Evolutionary conservation across 2,329 filamentous ascomycete genomes (phyloP), one percentile per base, ranked within the genome.

Genomic region (Tricladium varicosporioides): DNA sequence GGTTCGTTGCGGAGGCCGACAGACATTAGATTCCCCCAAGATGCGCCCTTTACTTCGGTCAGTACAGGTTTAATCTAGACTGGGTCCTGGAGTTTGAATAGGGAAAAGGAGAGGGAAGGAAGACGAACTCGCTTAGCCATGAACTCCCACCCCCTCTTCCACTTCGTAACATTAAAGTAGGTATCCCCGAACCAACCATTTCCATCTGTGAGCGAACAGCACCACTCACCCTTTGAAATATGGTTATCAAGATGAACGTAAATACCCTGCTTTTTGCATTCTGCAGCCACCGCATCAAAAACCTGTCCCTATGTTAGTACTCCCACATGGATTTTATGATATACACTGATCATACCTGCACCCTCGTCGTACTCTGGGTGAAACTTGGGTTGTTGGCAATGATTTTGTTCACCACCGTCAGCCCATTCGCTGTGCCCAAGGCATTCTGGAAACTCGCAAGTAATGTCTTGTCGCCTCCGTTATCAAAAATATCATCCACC

Each of bases 181-280:
- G 70, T 76, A 65, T 88, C 84, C 10, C 83, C 81, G 71, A 82
- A 85, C 82, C 82, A 86, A 19, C 76, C 71, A 65, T 86, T 86
- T 2, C 80, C 81, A 51, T 86, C 83, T 0, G 66, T 71, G 0
- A 69, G 72, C 8, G 72, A 75, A 63, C 83, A 86, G 66, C 83
- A 86, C 83, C 83, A 86, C 54, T 74, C 73, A 1, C 75, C 83
- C 48, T 74, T 76, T 9, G 80, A 84, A 60, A 86, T 79, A 67
- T 86, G 83, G 65, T 86, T 85, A 68, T 86, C 82, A 0, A 85
- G 73, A 60, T 84, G 80, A 5, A 86, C 72, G 60, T 83, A 82
- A 53, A 86, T 78, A 14, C 81, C 65, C 62, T 84, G 82, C 19
- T 73, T 76, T 0, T 77, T 72, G 32, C 80, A 78, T 65, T 86